Conservation (phyloP, 2,329 filamentous ascomycete genomes). For the Phaeosphaeria sp. region DNA sequence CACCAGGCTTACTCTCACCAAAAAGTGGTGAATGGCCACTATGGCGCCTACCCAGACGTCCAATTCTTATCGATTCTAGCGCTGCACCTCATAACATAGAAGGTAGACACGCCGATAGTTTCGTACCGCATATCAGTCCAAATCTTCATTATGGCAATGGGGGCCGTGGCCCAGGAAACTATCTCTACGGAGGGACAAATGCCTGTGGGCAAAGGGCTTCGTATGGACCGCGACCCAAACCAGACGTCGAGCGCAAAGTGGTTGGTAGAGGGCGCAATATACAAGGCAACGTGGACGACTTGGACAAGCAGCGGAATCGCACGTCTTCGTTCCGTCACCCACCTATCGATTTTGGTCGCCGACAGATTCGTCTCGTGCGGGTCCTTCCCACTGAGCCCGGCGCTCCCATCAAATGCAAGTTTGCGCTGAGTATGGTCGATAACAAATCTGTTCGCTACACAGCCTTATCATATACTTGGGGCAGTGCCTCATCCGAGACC, state of each 20-base stretch:
- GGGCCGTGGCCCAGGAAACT: not conserved
- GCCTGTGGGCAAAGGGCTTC: not conserved
- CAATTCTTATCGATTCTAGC: not conserved
- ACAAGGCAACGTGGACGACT: not conserved
- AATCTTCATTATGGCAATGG: not conserved
- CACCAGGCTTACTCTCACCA: not conserved
- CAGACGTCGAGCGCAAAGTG: not conserved
- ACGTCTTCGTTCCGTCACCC: not conserved
- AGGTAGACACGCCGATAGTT: not conserved
- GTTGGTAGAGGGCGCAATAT: not conserved
- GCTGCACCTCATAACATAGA: not conserved
- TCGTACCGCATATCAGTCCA: not conserved
- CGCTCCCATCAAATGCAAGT: not conserved
- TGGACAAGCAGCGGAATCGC: not conserved
- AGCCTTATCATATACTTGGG: conserved; percentile 43
- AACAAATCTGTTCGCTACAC: conserved; percentile 14
- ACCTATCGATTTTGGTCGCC: not conserved
- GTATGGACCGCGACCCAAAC: too few species aligned
- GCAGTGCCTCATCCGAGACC: conserved; percentile 20
- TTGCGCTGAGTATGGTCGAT: not conserved
- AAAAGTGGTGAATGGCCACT: not conserved
- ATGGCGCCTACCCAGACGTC: not conserved
- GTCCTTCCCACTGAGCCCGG: not conserved
- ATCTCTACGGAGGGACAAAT: not conserved
- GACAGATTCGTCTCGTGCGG: not conserved